These are phyloP conservation scores for Aspergillus sp. DNA, from an alignment of 2,329 filamentous ascomycete species.

Conservation along the genomic window DNA sequence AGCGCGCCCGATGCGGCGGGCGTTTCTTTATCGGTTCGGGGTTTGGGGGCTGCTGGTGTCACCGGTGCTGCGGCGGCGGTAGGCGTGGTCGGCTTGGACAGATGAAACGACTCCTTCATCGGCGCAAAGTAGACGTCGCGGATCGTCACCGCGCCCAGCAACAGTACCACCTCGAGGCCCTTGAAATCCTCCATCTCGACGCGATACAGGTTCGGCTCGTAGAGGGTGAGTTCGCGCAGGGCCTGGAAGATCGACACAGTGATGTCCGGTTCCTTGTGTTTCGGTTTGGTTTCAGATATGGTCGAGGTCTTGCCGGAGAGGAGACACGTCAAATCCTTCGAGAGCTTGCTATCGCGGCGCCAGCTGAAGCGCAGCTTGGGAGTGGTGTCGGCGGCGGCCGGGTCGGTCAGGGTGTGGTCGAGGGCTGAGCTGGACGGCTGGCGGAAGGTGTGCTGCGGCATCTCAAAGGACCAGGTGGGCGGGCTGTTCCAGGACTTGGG, in stretches of 20 bases:
- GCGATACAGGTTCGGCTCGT: conserved; percentile 86
- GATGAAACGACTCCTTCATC: conserved; percentile 75
- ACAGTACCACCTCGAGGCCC: conserved; percentile 79
- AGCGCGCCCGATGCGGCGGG: background rate
- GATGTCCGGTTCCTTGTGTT: conserved; percentile 91
- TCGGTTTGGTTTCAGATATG: conserved; percentile 61
- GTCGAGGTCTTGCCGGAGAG: conserved; percentile 74
- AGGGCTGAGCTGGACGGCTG: conserved; percentile 74
- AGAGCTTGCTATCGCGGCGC: conserved; percentile 83
- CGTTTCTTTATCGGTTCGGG: background rate
- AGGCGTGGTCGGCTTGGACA: conserved; percentile 31
- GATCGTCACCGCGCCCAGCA: conserved; percentile 60
- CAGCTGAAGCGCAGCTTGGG: conserved; percentile 83
- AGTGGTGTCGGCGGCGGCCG: conserved; percentile 53
- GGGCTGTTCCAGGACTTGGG: conserved; percentile 76
- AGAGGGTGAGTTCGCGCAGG: conserved; percentile 77
- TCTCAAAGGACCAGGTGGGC: conserved; percentile 86
- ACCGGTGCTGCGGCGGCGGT: conserved; percentile 4
- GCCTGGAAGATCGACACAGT: conserved; percentile 83
- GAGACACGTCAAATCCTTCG: conserved; percentile 85
- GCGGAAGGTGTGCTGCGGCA: conserved; percentile 82
- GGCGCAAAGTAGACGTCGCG: conserved; percentile 63
- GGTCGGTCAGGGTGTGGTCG: conserved; percentile 68
- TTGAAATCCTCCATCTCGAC: conserved; percentile 94
- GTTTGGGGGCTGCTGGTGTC: background rate